Base-by-base conservation (phyloP, 805 yeast species). In the Limtongia smithiae region DNA sequence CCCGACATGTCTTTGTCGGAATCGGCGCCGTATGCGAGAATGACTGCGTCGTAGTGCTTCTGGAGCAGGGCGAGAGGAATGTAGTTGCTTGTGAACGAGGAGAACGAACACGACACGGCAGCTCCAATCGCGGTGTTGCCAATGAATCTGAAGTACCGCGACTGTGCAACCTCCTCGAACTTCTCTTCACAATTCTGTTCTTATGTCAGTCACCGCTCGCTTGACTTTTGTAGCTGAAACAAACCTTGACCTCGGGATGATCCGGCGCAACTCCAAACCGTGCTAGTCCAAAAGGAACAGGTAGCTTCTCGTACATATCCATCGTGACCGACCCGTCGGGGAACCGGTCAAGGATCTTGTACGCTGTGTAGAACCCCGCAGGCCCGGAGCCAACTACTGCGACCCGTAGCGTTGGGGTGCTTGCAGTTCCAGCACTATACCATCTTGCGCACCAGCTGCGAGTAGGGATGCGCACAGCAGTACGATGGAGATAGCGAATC, bases 261-360 rank as follows among this genome's bases (percentile, higher is more conserved):
- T 93, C 99, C 2, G 99, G 99, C 0, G 98, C 97, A n/a, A 93
- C 97, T 1, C 99, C 99, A 64, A 78, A 90, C 31, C 99, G 69
- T 36, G 90, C 81, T 30, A 93, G 73, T 0, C 99, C 99, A 69
- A 77, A 91, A 0, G 98, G 98, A 5, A 89, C 82, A 0, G 97
- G 96, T 22, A 82, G 70, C 54, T 79, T 76, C 62, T 93, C 99
- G 71, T 81, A 89, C 66, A 91, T 73, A 52, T 87, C 93, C 3
- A 90, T 73, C 48, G 75, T 65, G 15, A 72, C 63, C 6, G 70
- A 68, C 0, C 70, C 66, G 2, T 17, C 22, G 3, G 69, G 62
- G 9, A 34, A 5, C 50, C 73, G 76, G 50, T 79, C 79, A 35
- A 89, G 68, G 14, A 90, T 68, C 40, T 85, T 81, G 55, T 83